Evolutionary conservation across 2,329 filamentous ascomycete species (phyloP), one percentile per base, ranked within the genome.

Genomic region (Aspergillus sp.): DNA sequence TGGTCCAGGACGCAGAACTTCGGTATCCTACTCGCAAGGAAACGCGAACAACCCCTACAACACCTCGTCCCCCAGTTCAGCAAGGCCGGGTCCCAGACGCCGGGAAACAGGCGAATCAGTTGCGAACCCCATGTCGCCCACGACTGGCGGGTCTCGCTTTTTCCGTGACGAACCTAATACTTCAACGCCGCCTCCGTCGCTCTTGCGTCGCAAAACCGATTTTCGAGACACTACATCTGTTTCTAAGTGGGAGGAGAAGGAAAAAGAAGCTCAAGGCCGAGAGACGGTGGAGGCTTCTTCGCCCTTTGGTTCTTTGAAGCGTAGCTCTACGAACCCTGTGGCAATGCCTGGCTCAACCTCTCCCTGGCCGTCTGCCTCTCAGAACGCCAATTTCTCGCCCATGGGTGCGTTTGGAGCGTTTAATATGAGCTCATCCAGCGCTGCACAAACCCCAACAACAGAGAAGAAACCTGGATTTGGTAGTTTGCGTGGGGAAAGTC

Each of bases 341-440:
- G 79, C 80, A 1, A 64, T 80, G 17, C 77, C 76, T 58, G 76
- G 76, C 23, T 73, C 80, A 14, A 73, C 77, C 40, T 85, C 84
- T 14, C 82, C 84, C 8, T 89, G 85, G 84, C 79, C 82, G 21
- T 76, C 83, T 31, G 82, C 84, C 14, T 82, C 85, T 21, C 84
- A 85, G 55, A 81, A 80, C 50, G 83, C 87, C 44, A 83, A 85
- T 12, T 86, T 90, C 65, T 83, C 87, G 6, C 85, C 87, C 2
- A 90, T 93, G 81, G 92, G 93, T 35, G 88, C 88, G 21, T 99
- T 99, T 75, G 93, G 93, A 11, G 95, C 87, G 68, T 98, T 98
- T 73, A 88, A 90, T n/a, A 74, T 96, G 52, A 78, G 77, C 12
- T 75, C 71, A 39, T 75, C 78, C 48, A 75, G 84, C 3, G 45